phyloP scores from a whole-genome alignment of 345 rosid species.

The Diplotaxis tenuifolia region DNA sequence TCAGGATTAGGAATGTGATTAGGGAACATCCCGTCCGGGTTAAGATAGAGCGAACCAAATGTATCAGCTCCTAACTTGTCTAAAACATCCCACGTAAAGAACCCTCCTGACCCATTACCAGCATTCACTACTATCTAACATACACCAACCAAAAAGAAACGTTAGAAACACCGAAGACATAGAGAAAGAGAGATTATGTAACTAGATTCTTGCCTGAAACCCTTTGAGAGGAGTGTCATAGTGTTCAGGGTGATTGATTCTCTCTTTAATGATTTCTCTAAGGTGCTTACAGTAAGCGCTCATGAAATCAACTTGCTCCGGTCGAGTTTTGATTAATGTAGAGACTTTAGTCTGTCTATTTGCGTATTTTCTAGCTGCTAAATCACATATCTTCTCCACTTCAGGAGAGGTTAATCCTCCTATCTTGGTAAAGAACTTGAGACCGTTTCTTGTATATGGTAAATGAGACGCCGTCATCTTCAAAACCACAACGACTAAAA shows the following conservation, averaged over 20 bases:
- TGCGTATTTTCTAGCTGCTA: slow-evolving; percentile 71
- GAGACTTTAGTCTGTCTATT: slow-evolving; percentile 66
- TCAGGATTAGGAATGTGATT: slow-evolving; percentile 94
- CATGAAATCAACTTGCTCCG: slow-evolving; percentile 69
- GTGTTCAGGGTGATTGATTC: slow-evolving; percentile 78
- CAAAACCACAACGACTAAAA: slow-evolving; percentile 9
- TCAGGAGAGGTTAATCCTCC: slow-evolving; percentile 84
- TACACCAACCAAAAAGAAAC: slow-evolving; percentile 4
- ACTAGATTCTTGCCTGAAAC: slow-evolving; percentile 55
- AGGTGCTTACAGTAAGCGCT: slow-evolving; percentile 68
- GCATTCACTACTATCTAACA: slow-evolving; percentile 81
- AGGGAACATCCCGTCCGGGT: slow-evolving; percentile 92
- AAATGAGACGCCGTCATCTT: slow-evolving; percentile 97
- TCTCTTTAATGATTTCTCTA: slow-evolving; percentile 61
- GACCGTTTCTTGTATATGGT: slow-evolving; percentile 87
- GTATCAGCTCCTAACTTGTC: slow-evolving; percentile 94
- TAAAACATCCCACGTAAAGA: slow-evolving; percentile 81
- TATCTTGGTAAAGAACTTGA: slow-evolving; percentile 80
- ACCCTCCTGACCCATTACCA: slow-evolving; percentile 95
- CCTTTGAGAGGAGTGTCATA: slow-evolving; percentile 80
- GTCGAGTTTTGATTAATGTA: slow-evolving; percentile 44
- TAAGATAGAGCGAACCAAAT: slow-evolving; percentile 76
- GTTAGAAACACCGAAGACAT: background rate
- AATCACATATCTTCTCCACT: slow-evolving; percentile 78
- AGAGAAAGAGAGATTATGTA: background rate